A percentile compares a stretch with the other conserved stretches of the same genome.
Conservation (phyloP, 2,329 filamentous ascomycete species). For the Monosporascus cannonballus region DNA sequence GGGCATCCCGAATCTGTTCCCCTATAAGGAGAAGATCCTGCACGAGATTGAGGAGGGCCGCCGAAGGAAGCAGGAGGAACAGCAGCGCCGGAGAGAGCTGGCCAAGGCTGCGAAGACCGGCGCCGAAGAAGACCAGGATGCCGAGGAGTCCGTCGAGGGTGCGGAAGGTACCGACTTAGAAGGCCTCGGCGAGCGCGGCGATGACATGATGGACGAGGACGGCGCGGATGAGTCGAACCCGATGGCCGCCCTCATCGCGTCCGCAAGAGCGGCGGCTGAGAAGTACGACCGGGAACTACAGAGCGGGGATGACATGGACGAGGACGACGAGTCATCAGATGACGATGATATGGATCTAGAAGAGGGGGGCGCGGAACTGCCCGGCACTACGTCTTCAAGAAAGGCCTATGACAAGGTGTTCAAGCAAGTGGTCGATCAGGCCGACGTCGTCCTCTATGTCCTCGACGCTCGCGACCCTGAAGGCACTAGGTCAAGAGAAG, state of each 20-base stretch:
- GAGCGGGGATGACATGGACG: constrained; percentile 55
- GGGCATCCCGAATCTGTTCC: constrained; percentile 94
- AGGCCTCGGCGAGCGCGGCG: constrained; percentile 43
- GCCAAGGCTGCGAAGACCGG: constrained; percentile 61
- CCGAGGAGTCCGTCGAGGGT: constrained; percentile 38
- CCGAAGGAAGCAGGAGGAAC: constrained; percentile 74
- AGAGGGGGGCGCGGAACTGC: constrained; percentile 42
- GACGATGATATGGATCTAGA: constrained; percentile 29
- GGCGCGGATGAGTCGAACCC: constrained; percentile 69
- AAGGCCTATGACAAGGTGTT: constrained; percentile 94
- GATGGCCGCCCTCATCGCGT: constrained; percentile 86
- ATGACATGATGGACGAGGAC: constrained; percentile 49
- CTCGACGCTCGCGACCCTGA: constrained; percentile 88
- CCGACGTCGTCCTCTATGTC: constrained; percentile 89
- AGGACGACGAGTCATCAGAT: constrained; percentile 37
- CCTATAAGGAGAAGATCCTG: constrained; percentile 93
- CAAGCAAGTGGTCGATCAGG: constrained; percentile 83
- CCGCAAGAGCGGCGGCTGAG: constrained; percentile 70
- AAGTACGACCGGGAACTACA: constrained; percentile 64
- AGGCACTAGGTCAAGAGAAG: constrained; percentile 81
- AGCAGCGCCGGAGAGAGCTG: constrained; percentile 62
- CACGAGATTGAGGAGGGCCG: constrained; percentile 90
- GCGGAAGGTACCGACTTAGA: constrained; percentile 43
- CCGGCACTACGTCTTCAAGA: constrained; percentile 58
- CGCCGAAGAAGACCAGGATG: constrained; percentile 36